Percentiles rank a stretch among this genome's conserved stretches.
Evolutionary conservation across 768 basidiomycete genomes (phyloP).

Genomic region (Gloeophyllum trabeum): DNA sequence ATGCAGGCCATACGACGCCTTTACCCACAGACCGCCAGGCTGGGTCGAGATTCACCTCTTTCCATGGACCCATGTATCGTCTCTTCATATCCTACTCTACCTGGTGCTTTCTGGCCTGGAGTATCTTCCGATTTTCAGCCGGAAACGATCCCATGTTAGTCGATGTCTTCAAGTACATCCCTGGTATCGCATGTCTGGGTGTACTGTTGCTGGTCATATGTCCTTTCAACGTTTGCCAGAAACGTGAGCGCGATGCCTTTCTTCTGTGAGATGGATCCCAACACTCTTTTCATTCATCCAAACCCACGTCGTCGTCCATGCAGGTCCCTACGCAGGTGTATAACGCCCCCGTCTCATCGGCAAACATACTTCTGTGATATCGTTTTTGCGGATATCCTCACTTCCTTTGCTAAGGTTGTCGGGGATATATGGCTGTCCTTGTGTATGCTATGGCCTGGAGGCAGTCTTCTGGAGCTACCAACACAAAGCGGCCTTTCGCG

Average conservation of each 20-base stretch:
- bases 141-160: constrained; percentile 45
- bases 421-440: constrained; percentile 89
- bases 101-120: constrained; percentile 62
- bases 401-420: constrained; percentile 93
- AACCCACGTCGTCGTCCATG: constrained; percentile 1
- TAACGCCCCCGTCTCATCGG: constrained; percentile 46
- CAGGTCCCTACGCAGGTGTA: constrained; percentile 68
- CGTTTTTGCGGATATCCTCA: constrained; percentile 89
- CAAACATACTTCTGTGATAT: constrained; percentile 86
- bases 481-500: constrained; percentile 48
- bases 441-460: constrained; percentile 79
- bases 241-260: constrained; percentile 67
- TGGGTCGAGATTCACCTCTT: constrained; percentile 22
- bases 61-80: constrained; percentile 57
- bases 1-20: constrained; percentile 8
- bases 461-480: constrained; percentile 59
- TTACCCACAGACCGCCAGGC: constrained; percentile 12
- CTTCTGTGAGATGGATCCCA: constrained; percentile 43
- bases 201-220: constrained; percentile 46
- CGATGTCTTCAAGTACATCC: constrained; percentile 69
- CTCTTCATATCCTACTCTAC: constrained; percentile 48
- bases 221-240: constrained; percentile 59
- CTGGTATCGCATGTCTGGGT: constrained; percentile 52
- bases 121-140: constrained; percentile 49
- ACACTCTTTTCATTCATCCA: constrained; percentile 1